These are phyloP conservation scores for Globisporangium radiosum DNA, from an alignment of 352 stramenopile genomes.

Conservation along the genomic window DNA sequence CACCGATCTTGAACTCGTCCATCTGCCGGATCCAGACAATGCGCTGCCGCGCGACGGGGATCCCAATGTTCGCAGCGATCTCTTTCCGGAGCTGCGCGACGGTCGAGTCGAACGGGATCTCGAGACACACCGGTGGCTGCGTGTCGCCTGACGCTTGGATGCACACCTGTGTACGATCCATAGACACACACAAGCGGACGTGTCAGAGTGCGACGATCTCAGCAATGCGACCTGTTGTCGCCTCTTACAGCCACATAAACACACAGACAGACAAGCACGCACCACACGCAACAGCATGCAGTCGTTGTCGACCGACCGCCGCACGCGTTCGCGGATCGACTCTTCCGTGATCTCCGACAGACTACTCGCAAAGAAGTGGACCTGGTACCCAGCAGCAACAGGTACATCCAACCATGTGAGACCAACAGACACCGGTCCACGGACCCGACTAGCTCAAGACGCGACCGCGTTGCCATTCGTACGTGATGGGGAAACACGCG, in stretches of 20 bases:
- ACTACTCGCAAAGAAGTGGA: conserved; percentile 82
- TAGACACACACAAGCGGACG: too few relatives aligned
- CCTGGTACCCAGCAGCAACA: conserved; percentile 20
- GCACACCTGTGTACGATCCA: conserved; percentile 39
- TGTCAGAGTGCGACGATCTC: too few relatives aligned
- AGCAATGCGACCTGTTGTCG: neutral
- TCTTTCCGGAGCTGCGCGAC: conserved; percentile 66
- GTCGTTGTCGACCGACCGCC: conserved; percentile 79
- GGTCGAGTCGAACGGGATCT: conserved; percentile 76
- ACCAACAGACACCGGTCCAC: too few relatives aligned
- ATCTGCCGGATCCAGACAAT: conserved; percentile 88
- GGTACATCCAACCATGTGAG: too few relatives aligned
- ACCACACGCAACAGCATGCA: conserved; percentile 84
- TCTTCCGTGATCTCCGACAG: conserved; percentile 80
- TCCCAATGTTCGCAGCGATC: conserved; percentile 76
- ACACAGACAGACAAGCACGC: conserved; percentile 8
- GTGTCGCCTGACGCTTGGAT: conserved; percentile 79
- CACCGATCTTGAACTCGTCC: conserved; percentile 80
- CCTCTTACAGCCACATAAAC: neutral
- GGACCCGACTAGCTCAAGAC: too few relatives aligned
- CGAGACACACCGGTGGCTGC: conserved; percentile 69
- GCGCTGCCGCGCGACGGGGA: conserved; percentile 73
- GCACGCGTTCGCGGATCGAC: conserved; percentile 75
- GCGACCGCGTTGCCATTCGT: conserved; percentile 10
- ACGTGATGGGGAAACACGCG: conserved; percentile 86